Evolutionary conservation across 2,329 filamentous ascomycete genomes (phyloP).

Genomic region (Neospermospora avenae): DNA sequence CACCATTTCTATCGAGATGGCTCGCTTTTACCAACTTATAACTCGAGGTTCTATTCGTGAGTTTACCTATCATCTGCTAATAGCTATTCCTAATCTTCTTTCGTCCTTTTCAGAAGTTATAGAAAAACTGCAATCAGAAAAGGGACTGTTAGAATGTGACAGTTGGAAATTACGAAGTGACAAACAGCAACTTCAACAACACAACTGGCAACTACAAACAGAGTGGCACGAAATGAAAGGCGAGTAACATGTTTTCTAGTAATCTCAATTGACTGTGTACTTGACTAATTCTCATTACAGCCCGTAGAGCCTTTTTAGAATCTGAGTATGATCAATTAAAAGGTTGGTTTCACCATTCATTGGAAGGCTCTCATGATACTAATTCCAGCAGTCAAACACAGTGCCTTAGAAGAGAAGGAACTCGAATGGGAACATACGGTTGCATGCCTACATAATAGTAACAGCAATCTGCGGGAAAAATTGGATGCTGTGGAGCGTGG

Average conservation of each 20-base stretch:
- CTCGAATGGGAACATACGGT: neutral
- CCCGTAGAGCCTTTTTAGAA: neutral
- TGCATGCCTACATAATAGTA: neutral
- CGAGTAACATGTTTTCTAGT: neutral
- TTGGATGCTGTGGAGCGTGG: neutral
- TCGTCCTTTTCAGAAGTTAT: neutral
- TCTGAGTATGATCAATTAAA: neutral
- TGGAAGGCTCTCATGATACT: neutral
- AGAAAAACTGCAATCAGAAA: neutral
- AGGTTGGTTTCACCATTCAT: neutral
- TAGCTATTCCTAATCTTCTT: neutral
- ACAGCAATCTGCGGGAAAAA: neutral
- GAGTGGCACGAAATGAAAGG: neutral
- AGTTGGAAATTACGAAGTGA: neutral
- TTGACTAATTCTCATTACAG: neutral
- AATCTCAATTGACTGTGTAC: neutral
- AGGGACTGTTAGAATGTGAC: neutral
- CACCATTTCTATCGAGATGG: neutral
- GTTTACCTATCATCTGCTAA: neutral
- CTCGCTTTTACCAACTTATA: neutral
- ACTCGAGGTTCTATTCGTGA: neutral
- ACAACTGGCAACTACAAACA: neutral
- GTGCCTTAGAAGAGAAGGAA: conserved; percentile 1
- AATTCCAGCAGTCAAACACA: neutral
- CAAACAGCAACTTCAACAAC: neutral